Evolutionary conservation across 2,329 filamentous ascomycete species (phyloP).

Genomic region (Lasiodiplodia hormozganensis): DNA sequence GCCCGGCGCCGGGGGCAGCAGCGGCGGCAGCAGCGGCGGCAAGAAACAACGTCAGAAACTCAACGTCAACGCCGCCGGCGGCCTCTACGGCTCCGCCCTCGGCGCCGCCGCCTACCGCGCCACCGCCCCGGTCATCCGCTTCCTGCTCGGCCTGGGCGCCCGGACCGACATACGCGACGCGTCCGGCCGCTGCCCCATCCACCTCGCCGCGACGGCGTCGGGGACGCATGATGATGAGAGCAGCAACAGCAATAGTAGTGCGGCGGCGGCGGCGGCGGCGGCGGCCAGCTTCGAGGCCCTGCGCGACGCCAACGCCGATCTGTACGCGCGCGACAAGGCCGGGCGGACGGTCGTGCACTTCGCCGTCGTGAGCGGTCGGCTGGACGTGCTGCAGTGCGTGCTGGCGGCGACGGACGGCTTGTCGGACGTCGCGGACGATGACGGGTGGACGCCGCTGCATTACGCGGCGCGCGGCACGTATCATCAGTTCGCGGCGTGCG

Average conservation of each 20-base stretch:
- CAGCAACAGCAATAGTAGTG: no score
- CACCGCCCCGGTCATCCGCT: neutral
- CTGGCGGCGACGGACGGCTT: conserved; percentile 6
- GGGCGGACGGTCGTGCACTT: neutral
- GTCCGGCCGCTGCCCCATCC: neutral
- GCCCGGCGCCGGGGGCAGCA: no score
- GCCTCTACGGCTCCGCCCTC: neutral
- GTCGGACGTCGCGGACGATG: neutral
- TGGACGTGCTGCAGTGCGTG: neutral
- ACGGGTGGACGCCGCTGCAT: conserved; percentile 8
- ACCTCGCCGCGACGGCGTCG: neutral
- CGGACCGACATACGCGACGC: neutral
- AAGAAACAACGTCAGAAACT: no score
- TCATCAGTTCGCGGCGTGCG: neutral
- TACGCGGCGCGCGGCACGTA: neutral
- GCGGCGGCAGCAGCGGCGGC: no score
- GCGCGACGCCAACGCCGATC: neutral
- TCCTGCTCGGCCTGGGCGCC: neutral
- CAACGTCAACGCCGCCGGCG: neutral
- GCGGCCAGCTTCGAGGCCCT: neutral
- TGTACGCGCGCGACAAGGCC: neutral
- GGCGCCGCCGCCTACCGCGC: neutral
- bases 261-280: no score
- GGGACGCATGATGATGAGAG: no score
- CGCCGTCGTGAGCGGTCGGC: neutral